Evolutionary conservation across 495 filamentous ascomycete genomes (phyloP).

Genomic region (Sabuloglossum arenarium): DNA sequence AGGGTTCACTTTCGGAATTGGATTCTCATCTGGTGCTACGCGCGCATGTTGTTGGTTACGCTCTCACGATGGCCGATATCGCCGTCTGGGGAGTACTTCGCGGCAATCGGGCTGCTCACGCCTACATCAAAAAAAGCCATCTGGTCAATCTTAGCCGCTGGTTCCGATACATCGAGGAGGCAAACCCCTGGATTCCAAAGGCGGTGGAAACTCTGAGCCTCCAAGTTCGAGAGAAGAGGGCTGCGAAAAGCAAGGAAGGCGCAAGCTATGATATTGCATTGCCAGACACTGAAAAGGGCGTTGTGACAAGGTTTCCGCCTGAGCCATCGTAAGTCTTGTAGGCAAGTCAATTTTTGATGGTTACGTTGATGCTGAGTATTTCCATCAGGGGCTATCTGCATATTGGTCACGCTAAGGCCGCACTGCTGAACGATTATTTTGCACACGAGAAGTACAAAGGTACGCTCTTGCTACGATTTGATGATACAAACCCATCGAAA

Average conservation of each 20-base stretch:
- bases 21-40: conserved; percentile 75
- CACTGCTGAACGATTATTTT: conserved; percentile 83
- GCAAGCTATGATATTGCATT: conserved; percentile 82
- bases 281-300: conserved; percentile 71
- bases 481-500: conserved; percentile 86
- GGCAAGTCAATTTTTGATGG: conserved; percentile 2
- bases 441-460: conserved; percentile 77
- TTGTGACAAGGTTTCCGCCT: conserved; percentile 84
- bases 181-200: conserved; percentile 37
- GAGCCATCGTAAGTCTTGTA: conserved; percentile 61
- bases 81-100: conserved; percentile 71
- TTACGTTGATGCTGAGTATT: not conserved
- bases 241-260: conserved; percentile 58
- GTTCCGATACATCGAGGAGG: conserved; percentile 73
- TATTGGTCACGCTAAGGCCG: conserved; percentile 87
- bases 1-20: conserved; percentile 51
- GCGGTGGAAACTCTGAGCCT: conserved; percentile 37
- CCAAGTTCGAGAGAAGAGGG: conserved; percentile 38
- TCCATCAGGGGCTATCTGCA: conserved; percentile 56
- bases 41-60: conserved; percentile 69
- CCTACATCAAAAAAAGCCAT: conserved; percentile 55
- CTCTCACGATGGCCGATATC: conserved; percentile 55
- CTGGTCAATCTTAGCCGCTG: conserved; percentile 68
- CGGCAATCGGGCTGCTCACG: conserved; percentile 65
- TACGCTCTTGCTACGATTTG: conserved; percentile 63